A percentile compares a stretch with the other conserved stretches of the same genome.
Evolutionary conservation across 192 early-diverging fungal species (phyloP).

Genomic region (Entomortierella parvispora): DNA sequence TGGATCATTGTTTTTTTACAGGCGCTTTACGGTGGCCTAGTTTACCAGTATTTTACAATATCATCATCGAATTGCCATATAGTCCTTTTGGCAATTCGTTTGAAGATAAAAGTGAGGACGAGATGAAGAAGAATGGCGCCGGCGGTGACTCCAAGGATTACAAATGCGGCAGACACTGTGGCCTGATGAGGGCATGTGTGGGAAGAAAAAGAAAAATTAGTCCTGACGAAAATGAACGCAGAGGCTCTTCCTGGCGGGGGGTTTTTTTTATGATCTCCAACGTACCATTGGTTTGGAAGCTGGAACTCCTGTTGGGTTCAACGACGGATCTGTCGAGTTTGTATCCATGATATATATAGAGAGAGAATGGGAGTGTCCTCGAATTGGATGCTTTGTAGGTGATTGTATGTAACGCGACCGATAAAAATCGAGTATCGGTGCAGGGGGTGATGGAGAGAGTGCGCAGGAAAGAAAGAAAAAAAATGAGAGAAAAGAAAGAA

Average conservation of each 20-base stretch:
- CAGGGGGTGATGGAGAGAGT: not conserved
- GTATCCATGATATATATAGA: constrained; percentile 19
- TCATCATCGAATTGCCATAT: constrained; percentile 54
- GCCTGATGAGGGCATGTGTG: not conserved
- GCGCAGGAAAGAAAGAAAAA: not conserved
- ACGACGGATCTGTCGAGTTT: constrained; percentile 13
- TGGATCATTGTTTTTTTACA: not conserved
- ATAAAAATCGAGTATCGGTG: not conserved
- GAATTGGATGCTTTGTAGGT: not conserved
- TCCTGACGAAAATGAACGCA: not conserved
- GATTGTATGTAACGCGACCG: not conserved
- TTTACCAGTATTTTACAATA: constrained; percentile 52
- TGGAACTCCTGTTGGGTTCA: constrained; percentile 6
- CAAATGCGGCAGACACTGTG: constrained; percentile 43
- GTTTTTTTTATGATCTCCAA: constrained; percentile 1
- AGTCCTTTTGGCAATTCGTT: constrained; percentile 35
- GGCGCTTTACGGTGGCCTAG: not conserved
- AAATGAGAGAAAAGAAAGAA: constrained; percentile 1
- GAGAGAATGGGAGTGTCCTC: too few relatives aligned
- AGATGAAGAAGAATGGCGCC: constrained; percentile 40
- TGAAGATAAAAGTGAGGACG: constrained; percentile 37
- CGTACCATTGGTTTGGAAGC: constrained; percentile 33
- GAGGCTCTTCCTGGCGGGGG: not conserved
- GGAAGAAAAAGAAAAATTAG: not conserved
- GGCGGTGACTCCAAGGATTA: constrained; percentile 42